Percentiles rank a stretch among this genome's conserved stretches.
These are phyloP conservation scores for Ilex asprella DNA, from an alignment of 257 asterid species.

Conservation along the genomic window DNA sequence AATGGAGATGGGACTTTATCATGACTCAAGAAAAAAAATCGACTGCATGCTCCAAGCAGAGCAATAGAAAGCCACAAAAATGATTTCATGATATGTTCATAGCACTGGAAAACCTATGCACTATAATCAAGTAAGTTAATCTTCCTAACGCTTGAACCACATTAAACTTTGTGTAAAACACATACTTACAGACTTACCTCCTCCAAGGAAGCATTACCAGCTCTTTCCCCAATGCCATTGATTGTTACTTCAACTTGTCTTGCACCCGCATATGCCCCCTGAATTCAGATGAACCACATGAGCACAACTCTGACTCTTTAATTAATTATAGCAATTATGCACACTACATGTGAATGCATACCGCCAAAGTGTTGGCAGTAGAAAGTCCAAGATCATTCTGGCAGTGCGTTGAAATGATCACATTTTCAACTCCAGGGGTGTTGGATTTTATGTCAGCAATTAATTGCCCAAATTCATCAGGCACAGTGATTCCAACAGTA, in stretches of 20 bases:
- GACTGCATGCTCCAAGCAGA: neutral
- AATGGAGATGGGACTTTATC: too few relatives aligned
- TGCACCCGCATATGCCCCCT: constrained; percentile 97
- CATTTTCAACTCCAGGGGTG: constrained; percentile 84
- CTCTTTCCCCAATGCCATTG: constrained; percentile 98
- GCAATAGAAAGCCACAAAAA: neutral
- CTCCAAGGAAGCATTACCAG: constrained; percentile 96
- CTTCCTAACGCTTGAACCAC: too few relatives aligned
- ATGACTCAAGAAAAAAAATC: too few relatives aligned
- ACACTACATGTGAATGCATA: constrained; percentile 22
- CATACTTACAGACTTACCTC: constrained; percentile 46
- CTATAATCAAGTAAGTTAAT: too few relatives aligned
- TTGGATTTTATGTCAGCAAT: constrained; percentile 84
- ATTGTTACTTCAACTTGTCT: constrained; percentile 94
- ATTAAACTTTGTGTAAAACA: neutral
- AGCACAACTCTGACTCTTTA: constrained; percentile 3
- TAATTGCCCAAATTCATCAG: constrained; percentile 70
- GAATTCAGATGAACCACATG: constrained; percentile 18
- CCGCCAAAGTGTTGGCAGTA: constrained; percentile 83
- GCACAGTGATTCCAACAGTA: constrained; percentile 82
- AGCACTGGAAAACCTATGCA: too few relatives aligned
- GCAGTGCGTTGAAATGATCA: constrained; percentile 88
- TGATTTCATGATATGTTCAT: too few relatives aligned
- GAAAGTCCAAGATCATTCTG: constrained; percentile 98
- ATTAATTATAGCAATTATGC: neutral